Percentiles rank a stretch among this genome's conserved stretches.
These are phyloP conservation scores for Amanita brunnescens DNA, from an alignment of 768 basidiomycete species.

Conservation along the genomic window DNA sequence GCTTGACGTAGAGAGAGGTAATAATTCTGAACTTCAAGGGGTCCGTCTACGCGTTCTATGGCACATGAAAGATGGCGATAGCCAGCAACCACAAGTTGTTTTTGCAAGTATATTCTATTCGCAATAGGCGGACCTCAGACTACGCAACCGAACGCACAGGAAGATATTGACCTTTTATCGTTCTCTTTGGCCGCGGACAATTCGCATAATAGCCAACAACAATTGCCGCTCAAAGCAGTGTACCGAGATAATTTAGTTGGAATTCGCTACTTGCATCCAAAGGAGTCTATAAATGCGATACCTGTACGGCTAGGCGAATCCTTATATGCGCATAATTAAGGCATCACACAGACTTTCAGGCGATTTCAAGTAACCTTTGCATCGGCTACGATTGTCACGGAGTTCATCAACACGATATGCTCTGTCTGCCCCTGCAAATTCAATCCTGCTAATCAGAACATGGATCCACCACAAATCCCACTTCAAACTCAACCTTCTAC, in stretches of 20 bases:
- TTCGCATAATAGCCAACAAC: slow-evolving; percentile 25
- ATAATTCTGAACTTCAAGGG: slow-evolving; percentile 45
- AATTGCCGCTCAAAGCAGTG: slow-evolving; percentile 73
- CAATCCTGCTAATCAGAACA: slow-evolving; percentile 24
- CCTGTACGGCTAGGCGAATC: neutral
- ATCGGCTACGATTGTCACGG: slow-evolving; percentile 35
- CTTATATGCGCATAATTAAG: slow-evolving; percentile 3
- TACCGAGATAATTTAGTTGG: slow-evolving; percentile 69
- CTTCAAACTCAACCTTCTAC: neutral
- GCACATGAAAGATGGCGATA: slow-evolving; percentile 35
- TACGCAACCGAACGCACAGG: slow-evolving; percentile 31
- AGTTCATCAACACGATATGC: slow-evolving; percentile 55
- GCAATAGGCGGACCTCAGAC: neutral
- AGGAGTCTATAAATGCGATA: slow-evolving; percentile 2
- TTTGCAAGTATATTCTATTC: slow-evolving; percentile 41
- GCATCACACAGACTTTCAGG: slow-evolving; percentile 44
- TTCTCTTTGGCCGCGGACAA: slow-evolving; percentile 41
- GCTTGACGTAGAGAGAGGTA: slow-evolving; percentile 50
- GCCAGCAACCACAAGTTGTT: slow-evolving; percentile 46
- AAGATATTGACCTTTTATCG: slow-evolving; percentile 66
- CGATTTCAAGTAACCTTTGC: slow-evolving; percentile 72
- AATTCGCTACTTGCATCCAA: slow-evolving; percentile 57
- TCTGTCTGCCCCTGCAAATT: slow-evolving; percentile 70
- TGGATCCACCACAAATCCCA: slow-evolving; percentile 2
- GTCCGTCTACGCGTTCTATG: slow-evolving; percentile 59